phyloP scores from a whole-genome alignment of 2,329 filamentous ascomycete species.

The Alternaria alternata region DNA sequence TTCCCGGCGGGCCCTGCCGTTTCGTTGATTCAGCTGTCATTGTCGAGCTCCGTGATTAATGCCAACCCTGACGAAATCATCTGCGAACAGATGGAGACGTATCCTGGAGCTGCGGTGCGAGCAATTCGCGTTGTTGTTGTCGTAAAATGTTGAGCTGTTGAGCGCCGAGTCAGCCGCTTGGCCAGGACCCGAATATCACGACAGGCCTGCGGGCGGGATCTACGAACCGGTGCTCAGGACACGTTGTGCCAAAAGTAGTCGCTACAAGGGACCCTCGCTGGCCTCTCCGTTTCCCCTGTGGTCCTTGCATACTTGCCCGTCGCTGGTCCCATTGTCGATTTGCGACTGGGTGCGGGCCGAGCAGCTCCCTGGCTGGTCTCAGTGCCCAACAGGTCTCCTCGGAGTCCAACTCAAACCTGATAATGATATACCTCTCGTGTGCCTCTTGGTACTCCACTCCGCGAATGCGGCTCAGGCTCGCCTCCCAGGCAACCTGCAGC shows the following conservation, averaged over 20 bases:
- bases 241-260: conserved; percentile 48
- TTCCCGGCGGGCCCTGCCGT: conserved; percentile 31
- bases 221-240: conserved; percentile 49
- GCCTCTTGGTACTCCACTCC: conserved; percentile 10
- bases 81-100: conserved; percentile 3
- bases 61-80: neutral
- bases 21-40: conserved; percentile 19
- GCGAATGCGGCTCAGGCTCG: conserved; percentile 23
- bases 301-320: conserved; percentile 28
- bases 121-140: conserved; percentile 9
- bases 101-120: neutral
- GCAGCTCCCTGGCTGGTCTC: conserved; percentile 35
- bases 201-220: conserved; percentile 47
- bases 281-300: conserved; percentile 22
- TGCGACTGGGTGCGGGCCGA: conserved; percentile 50
- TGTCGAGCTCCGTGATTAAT: conserved; percentile 4
- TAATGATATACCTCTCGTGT: conserved; percentile 13
- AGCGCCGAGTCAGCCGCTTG: conserved; percentile 20
- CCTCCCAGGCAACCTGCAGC: conserved; percentile 22
- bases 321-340: conserved; percentile 41
- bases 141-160: neutral
- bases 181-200: conserved; percentile 19
- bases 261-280: conserved; percentile 32
- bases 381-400: conserved; percentile 10
- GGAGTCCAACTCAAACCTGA: conserved; percentile 11